A percentile compares a stretch with the other conserved stretches of the same genome.
Evolutionary conservation across 2,329 filamentous ascomycete species (phyloP).

Genomic region (Aspergillus sergii): DNA sequence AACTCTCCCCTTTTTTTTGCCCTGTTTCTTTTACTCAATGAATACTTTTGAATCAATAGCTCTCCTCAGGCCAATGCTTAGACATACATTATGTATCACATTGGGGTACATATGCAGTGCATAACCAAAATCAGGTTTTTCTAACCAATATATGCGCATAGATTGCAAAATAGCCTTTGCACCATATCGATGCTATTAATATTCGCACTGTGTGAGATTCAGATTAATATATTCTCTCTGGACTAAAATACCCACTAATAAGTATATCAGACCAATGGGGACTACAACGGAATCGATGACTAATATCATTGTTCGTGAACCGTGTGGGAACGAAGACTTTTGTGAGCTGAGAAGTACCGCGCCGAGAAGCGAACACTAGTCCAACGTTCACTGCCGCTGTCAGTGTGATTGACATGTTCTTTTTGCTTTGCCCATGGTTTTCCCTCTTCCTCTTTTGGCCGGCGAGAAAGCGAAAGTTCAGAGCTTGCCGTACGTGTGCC

Average conservation of each 20-base stretch:
- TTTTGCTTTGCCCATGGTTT: too few relatives aligned
- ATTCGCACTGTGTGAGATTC: neutral
- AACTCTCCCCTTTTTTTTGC: neutral
- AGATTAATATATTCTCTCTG: neutral
- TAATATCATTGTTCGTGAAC: neutral
- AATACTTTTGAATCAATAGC: neutral
- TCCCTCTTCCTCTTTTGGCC: neutral
- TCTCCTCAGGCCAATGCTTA: neutral
- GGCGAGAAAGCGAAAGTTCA: neutral
- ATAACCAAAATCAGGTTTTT: neutral
- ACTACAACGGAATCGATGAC: neutral
- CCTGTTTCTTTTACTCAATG: neutral
- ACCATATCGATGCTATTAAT: neutral
- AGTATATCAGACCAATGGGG: neutral
- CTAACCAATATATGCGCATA: neutral
- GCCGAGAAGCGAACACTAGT: neutral
- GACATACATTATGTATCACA: constrained; percentile 1
- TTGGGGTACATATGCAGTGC: neutral
- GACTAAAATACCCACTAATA: neutral
- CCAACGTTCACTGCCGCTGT: neutral
- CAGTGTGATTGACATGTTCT: neutral
- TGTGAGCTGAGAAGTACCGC: neutral
- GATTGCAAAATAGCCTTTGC: neutral
- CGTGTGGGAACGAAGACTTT: neutral
- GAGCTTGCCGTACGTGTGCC: constrained; percentile 13